Base-by-base conservation (phyloP, 1,284 basidiomycete species). In the Tetrapyrgos nigripes region DNA sequence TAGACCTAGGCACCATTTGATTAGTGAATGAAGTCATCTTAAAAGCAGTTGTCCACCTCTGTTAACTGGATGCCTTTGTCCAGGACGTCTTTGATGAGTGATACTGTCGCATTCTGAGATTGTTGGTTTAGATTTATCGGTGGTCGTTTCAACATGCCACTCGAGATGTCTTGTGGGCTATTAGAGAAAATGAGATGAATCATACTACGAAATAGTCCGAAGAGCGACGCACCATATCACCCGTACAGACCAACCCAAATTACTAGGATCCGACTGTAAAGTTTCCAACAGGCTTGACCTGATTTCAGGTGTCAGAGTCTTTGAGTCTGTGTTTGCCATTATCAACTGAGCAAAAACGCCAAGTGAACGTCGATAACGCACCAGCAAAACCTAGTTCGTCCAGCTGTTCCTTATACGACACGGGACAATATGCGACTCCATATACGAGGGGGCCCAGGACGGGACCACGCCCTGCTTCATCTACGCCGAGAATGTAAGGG, bases 371-470 rank as follows among this genome's bases (percentile, higher is more conserved):
- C n/a, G 10, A n/a, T 26, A 57, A 50, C 70, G 44, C 55, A 90
- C 92, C 96, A 64, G 94, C 94, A 73, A 98, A 99, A 0, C 97
- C 97, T 3, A 98, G 82, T 4, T 80, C 74, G 50, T 94, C 88
- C 50, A 99, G 76, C 13, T 86, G 75, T 8, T 90, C 85, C 66
- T 89, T 83, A 76, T 93, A 98, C 10, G 87, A 79, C 3, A 84
- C 78, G 0, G 94, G 93, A 67, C 96, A 98, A 73, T 95, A 98
- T 0, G 97, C 95, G 24, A 97, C 87, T 1, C 93, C 97, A 69
- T 99, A 99, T 0, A 99, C 97, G 64, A 98, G 85, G 0, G 97
- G 97, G 51, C 95, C 96, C 0, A 98, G 80, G 1, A 96, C 96
- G 13, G 96, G 97, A 0, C 97, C 97, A 59, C 97, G 83, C 1